Percentiles rank a stretch among this genome's conserved stretches.
These are phyloP conservation scores for Fremontodendron californicum DNA, from an alignment of 345 rosid genomes.

Conservation along the genomic window DNA sequence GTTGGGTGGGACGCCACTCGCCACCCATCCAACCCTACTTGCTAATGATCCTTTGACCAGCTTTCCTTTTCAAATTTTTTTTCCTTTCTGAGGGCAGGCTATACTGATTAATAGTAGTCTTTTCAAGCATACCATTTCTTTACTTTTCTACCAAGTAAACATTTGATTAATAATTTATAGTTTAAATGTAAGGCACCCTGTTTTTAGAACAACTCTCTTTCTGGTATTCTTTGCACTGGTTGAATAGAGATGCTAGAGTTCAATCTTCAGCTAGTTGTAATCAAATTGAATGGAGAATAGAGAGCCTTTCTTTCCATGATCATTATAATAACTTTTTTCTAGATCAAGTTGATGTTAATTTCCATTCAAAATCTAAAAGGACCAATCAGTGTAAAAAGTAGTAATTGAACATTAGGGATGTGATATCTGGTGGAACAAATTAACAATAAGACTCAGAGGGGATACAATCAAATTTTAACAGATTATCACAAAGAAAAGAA, in stretches of 20 bases:
- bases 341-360: not conserved
- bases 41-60: not conserved
- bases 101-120: no score
- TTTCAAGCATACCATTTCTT: not conserved
- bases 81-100: not conserved
- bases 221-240: not conserved
- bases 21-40: constrained; percentile 15
- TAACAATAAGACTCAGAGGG: no score
- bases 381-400: not conserved
- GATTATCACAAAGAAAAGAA: no score
- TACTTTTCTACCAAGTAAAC: not conserved
- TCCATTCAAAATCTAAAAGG: not conserved
- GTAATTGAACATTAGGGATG: no score
- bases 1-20: constrained; percentile 16
- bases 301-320: not conserved
- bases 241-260: not conserved
- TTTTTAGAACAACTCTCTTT: not conserved
- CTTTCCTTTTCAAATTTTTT: not conserved
- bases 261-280: not conserved
- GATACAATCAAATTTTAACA: not conserved
- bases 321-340: not conserved
- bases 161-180: no score
- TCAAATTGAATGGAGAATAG: not conserved
- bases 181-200: not conserved
- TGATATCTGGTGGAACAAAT: no score